These are phyloP conservation scores for Epithele typhae DNA, from an alignment of 768 basidiomycete species.

Conservation along the genomic window DNA sequence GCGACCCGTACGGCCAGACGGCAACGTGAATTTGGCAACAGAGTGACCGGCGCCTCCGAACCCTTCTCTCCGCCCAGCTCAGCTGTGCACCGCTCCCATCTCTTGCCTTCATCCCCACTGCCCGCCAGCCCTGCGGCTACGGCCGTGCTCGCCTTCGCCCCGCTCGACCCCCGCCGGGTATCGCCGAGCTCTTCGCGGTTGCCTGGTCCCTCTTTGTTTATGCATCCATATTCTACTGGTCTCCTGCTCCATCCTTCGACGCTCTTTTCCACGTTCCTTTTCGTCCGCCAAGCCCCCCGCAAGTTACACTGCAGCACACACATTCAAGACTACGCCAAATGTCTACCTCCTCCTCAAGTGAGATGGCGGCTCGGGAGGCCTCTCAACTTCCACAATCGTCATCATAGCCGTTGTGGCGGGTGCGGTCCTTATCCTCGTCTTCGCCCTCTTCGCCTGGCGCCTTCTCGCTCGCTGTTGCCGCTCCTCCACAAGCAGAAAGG, in stretches of 20 bases:
- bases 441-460: conserved; percentile 34
- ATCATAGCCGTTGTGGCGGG: conserved; percentile 47
- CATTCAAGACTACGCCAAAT: conserved; percentile 5
- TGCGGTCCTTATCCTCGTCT: conserved; percentile 36
- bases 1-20: too few species aligned
- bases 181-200: too few species aligned
- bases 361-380: conserved; percentile 14
- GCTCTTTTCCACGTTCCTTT: conserved; percentile 1
- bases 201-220: background rate
- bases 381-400: conserved; percentile 33
- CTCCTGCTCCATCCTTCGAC: conserved; percentile 3
- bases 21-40: too few species aligned
- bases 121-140: background rate
- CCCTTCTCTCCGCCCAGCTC: background rate
- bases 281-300: background rate
- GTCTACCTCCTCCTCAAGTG: conserved; percentile 8
- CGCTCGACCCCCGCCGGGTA: too few species aligned
- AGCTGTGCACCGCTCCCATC: background rate
- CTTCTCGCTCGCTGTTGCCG: conserved; percentile 32
- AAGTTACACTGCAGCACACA: too few species aligned
- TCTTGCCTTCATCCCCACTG: background rate
- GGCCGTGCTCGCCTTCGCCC: too few species aligned
- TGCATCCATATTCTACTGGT: background rate
- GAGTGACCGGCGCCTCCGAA: too few species aligned
- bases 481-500: conserved; percentile 27